Evolutionary conservation across 257 asterid species (phyloP).

Genomic region (Plantago ovata): DNA sequence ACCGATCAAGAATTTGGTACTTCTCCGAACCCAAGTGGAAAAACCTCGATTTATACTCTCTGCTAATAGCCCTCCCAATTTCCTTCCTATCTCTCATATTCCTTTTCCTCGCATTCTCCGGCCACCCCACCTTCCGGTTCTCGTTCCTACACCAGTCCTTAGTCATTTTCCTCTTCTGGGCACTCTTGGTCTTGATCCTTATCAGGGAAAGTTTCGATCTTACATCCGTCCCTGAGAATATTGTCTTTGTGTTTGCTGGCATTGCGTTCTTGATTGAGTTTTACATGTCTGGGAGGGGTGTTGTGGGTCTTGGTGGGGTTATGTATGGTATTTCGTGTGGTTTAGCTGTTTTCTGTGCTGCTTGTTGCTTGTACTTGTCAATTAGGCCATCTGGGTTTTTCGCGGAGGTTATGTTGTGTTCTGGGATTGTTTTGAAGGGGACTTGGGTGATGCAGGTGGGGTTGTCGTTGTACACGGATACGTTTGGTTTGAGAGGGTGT

Average conservation of each 20-base stretch:
- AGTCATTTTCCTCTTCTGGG: constrained; percentile 63
- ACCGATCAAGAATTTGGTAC: constrained; percentile 66
- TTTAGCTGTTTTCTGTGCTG: constrained; percentile 47
- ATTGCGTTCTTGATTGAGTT: constrained; percentile 53
- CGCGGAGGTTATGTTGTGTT: constrained; percentile 60
- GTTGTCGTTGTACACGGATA: constrained; percentile 59
- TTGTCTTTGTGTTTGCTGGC: constrained; percentile 48
- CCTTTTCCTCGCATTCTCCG: constrained; percentile 54
- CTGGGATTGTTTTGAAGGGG: constrained; percentile 65
- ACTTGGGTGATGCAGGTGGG: constrained; percentile 87
- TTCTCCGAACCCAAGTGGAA: constrained; percentile 74
- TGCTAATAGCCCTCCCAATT: constrained; percentile 55
- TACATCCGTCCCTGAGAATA: constrained; percentile 44
- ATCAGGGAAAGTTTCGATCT: constrained; percentile 55
- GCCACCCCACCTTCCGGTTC: constrained; percentile 51
- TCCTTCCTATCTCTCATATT: constrained; percentile 53
- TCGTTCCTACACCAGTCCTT: constrained; percentile 65
- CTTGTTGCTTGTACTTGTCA: constrained; percentile 58
- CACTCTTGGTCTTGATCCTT: constrained; percentile 41
- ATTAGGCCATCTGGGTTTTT: constrained; percentile 52
- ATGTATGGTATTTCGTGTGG: constrained; percentile 48
- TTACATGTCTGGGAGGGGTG: constrained; percentile 55
- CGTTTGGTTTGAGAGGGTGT: constrained; percentile 62
- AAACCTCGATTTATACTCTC: constrained; percentile 60
- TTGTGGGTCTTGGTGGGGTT: constrained; percentile 52